Conservation (phyloP, 257 asterid species). For the Eustoma russellianum region DNA sequence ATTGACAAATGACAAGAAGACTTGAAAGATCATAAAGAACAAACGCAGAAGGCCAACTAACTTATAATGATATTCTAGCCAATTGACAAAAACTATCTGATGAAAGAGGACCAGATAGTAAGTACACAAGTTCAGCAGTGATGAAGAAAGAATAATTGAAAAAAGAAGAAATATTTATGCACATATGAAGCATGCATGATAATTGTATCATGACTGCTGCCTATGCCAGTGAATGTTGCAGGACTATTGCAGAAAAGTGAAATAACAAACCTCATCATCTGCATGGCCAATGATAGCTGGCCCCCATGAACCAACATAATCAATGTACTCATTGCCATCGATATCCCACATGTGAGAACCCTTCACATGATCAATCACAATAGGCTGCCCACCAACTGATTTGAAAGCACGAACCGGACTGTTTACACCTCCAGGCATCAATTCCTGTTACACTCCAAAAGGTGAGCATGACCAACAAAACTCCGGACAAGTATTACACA, state of each 20-base stretch:
- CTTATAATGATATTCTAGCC: background rate
- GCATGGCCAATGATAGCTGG: conserved; percentile 99
- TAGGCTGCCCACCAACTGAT: conserved; percentile 98
- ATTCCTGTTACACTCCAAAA: conserved; percentile 42
- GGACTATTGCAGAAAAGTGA: conserved; percentile 1
- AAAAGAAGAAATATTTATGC: background rate
- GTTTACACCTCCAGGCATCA: conserved; percentile 99
- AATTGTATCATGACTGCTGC: background rate
- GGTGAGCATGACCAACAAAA: conserved; percentile 3
- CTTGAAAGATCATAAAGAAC: too few relatives aligned
- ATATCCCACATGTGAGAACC: conserved; percentile 96
- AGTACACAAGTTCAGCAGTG: too few relatives aligned
- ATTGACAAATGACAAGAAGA: too few relatives aligned
- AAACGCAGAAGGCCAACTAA: too few relatives aligned
- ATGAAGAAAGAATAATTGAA: too few relatives aligned
- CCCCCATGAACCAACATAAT: conserved; percentile 99
- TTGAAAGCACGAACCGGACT: conserved; percentile 99
- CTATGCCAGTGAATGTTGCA: background rate
- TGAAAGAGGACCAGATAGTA: background rate
- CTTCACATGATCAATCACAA: conserved; percentile 78
- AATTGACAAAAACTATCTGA: background rate
- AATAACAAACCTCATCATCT: conserved; percentile 71
- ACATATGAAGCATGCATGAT: background rate
- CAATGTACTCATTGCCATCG: conserved; percentile 96
- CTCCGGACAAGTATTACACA: background rate